Evolutionary conservation across 2,329 filamentous ascomycete species (phyloP), one percentile per base, ranked within the genome.

Genomic region (Penicillium sp.): DNA sequence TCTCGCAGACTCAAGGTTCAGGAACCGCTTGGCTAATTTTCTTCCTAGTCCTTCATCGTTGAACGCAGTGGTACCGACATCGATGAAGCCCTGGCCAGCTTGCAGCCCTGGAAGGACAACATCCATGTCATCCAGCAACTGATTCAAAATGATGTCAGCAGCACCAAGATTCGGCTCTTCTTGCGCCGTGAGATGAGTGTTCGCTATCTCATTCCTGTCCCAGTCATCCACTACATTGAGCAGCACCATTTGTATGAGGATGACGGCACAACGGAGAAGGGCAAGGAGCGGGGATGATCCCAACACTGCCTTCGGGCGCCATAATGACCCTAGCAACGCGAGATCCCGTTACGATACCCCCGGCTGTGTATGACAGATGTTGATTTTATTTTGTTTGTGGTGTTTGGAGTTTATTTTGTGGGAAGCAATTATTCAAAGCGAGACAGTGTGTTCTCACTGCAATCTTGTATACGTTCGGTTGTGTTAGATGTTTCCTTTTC

Each of bases 11-110:
- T n/a, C 11, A 5, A 31, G 24, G 5, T 21, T 4, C n/a, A 24
- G 29, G 29, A 38, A 38, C 6, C 16, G 0, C 5, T 5, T 36
- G 43, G 48, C 55, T 58, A 54, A 62, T 16, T 2, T 2, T 8
- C 14, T 29, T 32, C 11, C 6, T 43, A 76, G 74, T 86, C 89
- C 29, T 92, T 95, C 71, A 89, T 93, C 56, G 83, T 95, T n/a
- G 90, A 97, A 79, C 86, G 93, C 56, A 87, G 86, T 39, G 92
- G 92, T 42, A 96, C 91, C 21, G 91, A 96, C 67, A 89, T 95
- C 47, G 90, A 96, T 59, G 90, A 95, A 68, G 92, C 92, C 2
- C 81, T 96, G 43, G 86, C 88, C n/a, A 88, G 85, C 43, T 79
- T 96, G 44, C 87, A 91, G 69, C 84, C 86, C 56, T 97, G 89